Evolutionary conservation across 1,284 basidiomycete species (phyloP).

Genomic region (Malassezia pachydermatis): DNA sequence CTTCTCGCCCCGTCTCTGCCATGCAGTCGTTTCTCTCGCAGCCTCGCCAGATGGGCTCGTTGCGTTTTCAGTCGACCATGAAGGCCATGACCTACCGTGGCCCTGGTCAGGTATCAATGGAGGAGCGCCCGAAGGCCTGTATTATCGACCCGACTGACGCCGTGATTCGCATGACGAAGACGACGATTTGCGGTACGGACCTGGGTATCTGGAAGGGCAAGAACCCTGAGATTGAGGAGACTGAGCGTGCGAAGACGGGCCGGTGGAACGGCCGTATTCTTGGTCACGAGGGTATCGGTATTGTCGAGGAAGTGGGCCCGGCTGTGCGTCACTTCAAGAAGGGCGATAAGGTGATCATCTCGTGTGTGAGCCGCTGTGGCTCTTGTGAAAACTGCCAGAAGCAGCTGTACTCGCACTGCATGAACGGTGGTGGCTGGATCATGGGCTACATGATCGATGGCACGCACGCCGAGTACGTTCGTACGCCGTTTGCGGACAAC

Average conservation of each 20-base stretch:
- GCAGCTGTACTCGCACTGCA: slow-evolving; percentile 4
- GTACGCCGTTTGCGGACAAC: neutral
- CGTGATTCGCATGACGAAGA: slow-evolving; percentile 1
- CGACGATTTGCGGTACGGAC: slow-evolving; percentile 1
- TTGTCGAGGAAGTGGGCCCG: slow-evolving; percentile 31
- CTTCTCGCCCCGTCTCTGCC: too few relatives aligned
- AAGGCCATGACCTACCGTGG: slow-evolving; percentile 4
- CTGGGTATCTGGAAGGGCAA: slow-evolving; percentile 4
- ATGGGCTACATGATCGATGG: slow-evolving; percentile 4
- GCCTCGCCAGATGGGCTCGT: too few relatives aligned
- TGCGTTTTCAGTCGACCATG: slow-evolving; percentile 1
- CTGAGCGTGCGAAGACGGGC: neutral
- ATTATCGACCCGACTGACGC: neutral
- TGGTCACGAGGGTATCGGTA: slow-evolving; percentile 38
- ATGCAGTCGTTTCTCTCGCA: too few relatives aligned
- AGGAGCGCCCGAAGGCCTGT: neutral
- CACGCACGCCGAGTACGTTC: neutral
- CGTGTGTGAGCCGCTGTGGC: slow-evolving; percentile 1
- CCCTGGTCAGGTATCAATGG: neutral
- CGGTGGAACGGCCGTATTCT: slow-evolving; percentile 2
- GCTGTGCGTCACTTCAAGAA: slow-evolving; percentile 27
- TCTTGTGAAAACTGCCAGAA: slow-evolving; percentile 4
- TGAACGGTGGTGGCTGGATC: slow-evolving; percentile 1
- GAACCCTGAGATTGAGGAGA: slow-evolving; percentile 3
- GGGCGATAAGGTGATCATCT: slow-evolving; percentile 26